Evolutionary conservation across 73 alveolate genomes (phyloP).

Genomic region (Paramecium biaurelia): DNA sequence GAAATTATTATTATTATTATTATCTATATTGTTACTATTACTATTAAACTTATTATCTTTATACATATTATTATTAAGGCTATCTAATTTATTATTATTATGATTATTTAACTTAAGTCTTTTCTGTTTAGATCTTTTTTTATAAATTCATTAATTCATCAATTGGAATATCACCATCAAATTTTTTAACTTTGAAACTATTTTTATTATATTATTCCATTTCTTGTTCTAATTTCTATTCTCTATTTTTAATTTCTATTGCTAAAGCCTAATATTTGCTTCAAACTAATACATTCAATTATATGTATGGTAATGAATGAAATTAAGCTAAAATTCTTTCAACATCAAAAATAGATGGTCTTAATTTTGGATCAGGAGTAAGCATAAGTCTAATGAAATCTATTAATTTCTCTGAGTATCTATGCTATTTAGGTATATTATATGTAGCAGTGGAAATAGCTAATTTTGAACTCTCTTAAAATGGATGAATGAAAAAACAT

Average conservation of each 20-base stretch:
- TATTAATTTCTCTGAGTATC: slow-evolving; percentile 80
- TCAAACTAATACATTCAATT: slow-evolving; percentile 45
- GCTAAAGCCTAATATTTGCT: slow-evolving; percentile 2
- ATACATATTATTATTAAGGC: background rate
- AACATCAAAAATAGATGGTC: slow-evolving; percentile 85
- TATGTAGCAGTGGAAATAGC: slow-evolving; percentile 91
- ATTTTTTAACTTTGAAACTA: slow-evolving; percentile 17
- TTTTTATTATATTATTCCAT: slow-evolving; percentile 46
- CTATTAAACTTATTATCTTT: background rate
- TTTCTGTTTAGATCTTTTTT: slow-evolving; percentile 24
- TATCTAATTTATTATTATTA: background rate
- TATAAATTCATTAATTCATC: slow-evolving; percentile 48
- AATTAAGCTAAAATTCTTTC: slow-evolving; percentile 71
- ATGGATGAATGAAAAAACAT: slow-evolving; percentile 92
- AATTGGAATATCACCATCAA: slow-evolving; percentile 61
- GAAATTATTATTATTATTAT: background rate
- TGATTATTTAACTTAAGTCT: background rate
- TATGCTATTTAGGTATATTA: slow-evolving; percentile 73
- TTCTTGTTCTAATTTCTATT: slow-evolving; percentile 29
- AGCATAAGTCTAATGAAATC: slow-evolving; percentile 88
- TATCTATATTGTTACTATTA: background rate
- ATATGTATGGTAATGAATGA: slow-evolving; percentile 53
- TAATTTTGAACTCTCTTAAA: slow-evolving; percentile 89
- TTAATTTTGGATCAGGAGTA: slow-evolving; percentile 89
- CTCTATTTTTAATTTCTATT: slow-evolving; percentile 42